Conservation (phyloP, 768 basidiomycete genomes). For the Mycena maculata region DNA sequence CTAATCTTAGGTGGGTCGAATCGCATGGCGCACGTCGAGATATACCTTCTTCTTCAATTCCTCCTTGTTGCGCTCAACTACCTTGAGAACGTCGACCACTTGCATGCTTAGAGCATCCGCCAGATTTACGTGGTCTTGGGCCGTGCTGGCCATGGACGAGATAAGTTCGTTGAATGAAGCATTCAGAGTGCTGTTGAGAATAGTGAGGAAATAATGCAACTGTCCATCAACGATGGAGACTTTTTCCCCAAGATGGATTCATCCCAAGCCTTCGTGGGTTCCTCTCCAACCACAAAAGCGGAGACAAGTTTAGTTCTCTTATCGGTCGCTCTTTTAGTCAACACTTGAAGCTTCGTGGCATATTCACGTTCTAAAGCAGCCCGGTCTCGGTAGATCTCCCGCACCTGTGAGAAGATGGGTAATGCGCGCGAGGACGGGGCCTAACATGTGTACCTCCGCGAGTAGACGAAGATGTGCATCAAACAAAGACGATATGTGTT, state of each 20-base stretch:
- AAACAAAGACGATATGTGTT: slow-evolving; percentile 66
- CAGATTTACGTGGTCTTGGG: slow-evolving; percentile 76
- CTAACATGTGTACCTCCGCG: slow-evolving; percentile 63
- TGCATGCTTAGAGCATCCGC: slow-evolving; percentile 71
- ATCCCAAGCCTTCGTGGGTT: slow-evolving; percentile 73
- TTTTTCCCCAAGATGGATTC: slow-evolving; percentile 65
- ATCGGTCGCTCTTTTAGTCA: slow-evolving; percentile 76
- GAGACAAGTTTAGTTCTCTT: slow-evolving; percentile 72
- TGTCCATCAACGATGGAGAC: slow-evolving; percentile 47
- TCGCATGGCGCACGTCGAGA: slow-evolving; percentile 10
- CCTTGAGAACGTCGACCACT: slow-evolving; percentile 72
- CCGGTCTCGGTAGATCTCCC: slow-evolving; percentile 77
- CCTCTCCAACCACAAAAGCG: slow-evolving; percentile 70
- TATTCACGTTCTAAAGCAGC: slow-evolving; percentile 83
- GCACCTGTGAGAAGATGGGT: slow-evolving; percentile 59
- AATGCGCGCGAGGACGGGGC: background rate
- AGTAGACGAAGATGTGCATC: slow-evolving; percentile 75
- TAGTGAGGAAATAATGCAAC: slow-evolving; percentile 23
- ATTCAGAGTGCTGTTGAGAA: slow-evolving; percentile 70
- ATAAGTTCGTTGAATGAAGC: slow-evolving; percentile 78
- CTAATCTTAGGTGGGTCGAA: slow-evolving; percentile 20
- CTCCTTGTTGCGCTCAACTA: slow-evolving; percentile 71
- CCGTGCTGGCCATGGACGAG: slow-evolving; percentile 64
- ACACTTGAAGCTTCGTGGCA: slow-evolving; percentile 72
- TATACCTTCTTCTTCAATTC: slow-evolving; percentile 75